These are phyloP conservation scores for Asclepias syriaca DNA, from an alignment of 257 asterid species.

Conservation along the genomic window DNA sequence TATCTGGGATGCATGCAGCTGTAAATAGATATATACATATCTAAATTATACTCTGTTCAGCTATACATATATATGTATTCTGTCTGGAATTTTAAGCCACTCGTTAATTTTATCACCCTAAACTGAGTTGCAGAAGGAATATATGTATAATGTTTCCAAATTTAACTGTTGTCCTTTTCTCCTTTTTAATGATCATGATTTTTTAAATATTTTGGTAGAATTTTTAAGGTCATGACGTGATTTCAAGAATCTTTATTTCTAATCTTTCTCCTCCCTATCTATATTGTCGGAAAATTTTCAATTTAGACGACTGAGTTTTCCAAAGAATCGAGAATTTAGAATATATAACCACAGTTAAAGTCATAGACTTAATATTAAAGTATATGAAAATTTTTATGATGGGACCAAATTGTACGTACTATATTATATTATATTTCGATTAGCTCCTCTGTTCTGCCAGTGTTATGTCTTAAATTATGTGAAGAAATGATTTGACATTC, in stretches of 20 bases:
- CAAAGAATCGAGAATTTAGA: too few relatives aligned
- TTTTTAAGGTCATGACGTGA: neutral
- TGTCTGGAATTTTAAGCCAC: neutral
- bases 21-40: neutral
- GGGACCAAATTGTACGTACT: too few relatives aligned
- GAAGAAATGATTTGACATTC: too few relatives aligned
- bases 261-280: neutral
- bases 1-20: neutral
- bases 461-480: too few relatives aligned
- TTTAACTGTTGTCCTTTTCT: neutral
- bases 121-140: neutral
- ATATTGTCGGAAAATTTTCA: neutral
- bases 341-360: too few relatives aligned
- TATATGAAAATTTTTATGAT: too few relatives aligned
- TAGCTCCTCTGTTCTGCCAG: too few relatives aligned
- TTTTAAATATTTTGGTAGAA: neutral
- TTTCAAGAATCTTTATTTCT: neutral
- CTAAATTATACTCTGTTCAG: neutral
- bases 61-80: neutral
- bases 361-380: too few relatives aligned
- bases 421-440: too few relatives aligned
- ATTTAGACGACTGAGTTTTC: too few relatives aligned
- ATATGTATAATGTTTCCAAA: neutral
- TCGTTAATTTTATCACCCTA: neutral
- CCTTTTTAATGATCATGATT: too few relatives aligned